Percentiles rank a stretch among this genome's conserved stretches.
These are phyloP conservation scores for Vitellaria paradoxa DNA, from an alignment of 179 eudicot genomes.

Conservation along the genomic window DNA sequence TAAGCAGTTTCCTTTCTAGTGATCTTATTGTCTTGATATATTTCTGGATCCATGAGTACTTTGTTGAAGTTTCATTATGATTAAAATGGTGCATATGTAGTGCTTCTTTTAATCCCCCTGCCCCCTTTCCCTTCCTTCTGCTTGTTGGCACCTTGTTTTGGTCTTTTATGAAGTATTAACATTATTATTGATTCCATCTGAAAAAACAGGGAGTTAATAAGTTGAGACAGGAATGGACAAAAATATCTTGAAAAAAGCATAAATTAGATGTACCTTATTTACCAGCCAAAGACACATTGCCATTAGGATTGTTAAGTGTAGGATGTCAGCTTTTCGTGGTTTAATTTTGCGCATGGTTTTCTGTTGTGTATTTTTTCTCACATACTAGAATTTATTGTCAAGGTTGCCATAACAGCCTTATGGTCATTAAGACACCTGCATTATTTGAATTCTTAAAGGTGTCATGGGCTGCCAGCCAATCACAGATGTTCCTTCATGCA, in stretches of 20 bases:
- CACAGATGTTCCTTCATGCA: not conserved
- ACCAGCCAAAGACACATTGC: not conserved
- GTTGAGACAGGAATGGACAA: not conserved
- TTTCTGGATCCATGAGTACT: not conserved
- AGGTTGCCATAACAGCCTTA: not conserved
- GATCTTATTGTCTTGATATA: not conserved
- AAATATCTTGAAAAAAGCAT: not conserved
- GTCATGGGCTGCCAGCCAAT: not conserved
- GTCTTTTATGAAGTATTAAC: not conserved
- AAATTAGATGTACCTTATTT: not conserved
- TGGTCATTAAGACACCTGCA: not conserved
- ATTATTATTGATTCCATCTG: not conserved
- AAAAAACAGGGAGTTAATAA: not conserved
- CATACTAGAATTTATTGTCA: not conserved
- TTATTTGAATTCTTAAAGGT: not conserved
- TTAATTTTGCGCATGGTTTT: not conserved
- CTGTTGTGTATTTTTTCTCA: not conserved
- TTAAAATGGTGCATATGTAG: not conserved
- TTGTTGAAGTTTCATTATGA: not conserved
- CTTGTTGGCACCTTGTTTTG: not conserved
- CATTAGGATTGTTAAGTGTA: not conserved
- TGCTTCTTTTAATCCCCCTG: not conserved
- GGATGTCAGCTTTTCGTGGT: not conserved
- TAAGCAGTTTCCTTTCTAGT: constrained; percentile 32
- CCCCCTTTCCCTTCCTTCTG: not conserved